A percentile compares a stretch with the other conserved stretches of the same genome.
phyloP scores from a whole-genome alignment of 768 basidiomycete species.

The Termitomyces sp. region DNA sequence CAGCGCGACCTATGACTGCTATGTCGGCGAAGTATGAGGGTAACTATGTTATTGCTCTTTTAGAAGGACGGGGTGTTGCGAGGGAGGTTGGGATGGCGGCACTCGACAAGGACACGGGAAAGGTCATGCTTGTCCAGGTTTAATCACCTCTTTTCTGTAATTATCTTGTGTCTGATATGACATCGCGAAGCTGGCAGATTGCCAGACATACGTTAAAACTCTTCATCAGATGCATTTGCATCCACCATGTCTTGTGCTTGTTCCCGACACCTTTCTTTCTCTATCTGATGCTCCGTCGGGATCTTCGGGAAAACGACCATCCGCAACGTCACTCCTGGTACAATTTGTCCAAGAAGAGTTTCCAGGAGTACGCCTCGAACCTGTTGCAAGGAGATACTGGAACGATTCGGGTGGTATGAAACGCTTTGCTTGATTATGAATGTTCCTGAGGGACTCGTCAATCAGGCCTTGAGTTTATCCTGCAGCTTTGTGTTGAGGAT shows the following conservation, averaged over 20 bases:
- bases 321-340: slow-evolving; percentile 59
- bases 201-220: slow-evolving; percentile 86
- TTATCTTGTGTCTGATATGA: neutral
- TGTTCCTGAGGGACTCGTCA: neutral
- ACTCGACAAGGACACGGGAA: slow-evolving; percentile 75
- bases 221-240: slow-evolving; percentile 83
- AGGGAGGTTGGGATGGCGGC: slow-evolving; percentile 87
- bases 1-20: slow-evolving; percentile 64
- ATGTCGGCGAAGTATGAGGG: slow-evolving; percentile 56
- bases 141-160: neutral
- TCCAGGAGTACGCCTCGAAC: slow-evolving; percentile 60
- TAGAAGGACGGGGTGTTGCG: slow-evolving; percentile 76
- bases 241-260: slow-evolving; percentile 63
- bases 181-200: slow-evolving; percentile 66
- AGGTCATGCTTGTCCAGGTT: slow-evolving; percentile 77
- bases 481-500: slow-evolving; percentile 75
- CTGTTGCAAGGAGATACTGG: slow-evolving; percentile 80
- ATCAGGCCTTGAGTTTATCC: slow-evolving; percentile 74
- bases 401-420: slow-evolving; percentile 70
- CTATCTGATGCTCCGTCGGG: slow-evolving; percentile 45
- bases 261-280: slow-evolving; percentile 80
- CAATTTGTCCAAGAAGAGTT: slow-evolving; percentile 75
- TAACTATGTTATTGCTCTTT: slow-evolving; percentile 61
- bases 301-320: slow-evolving; percentile 39
- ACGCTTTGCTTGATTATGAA: neutral